Conservation (phyloP, 2,329 filamentous ascomycete species). For the Ceratocystis cubensis region DNA sequence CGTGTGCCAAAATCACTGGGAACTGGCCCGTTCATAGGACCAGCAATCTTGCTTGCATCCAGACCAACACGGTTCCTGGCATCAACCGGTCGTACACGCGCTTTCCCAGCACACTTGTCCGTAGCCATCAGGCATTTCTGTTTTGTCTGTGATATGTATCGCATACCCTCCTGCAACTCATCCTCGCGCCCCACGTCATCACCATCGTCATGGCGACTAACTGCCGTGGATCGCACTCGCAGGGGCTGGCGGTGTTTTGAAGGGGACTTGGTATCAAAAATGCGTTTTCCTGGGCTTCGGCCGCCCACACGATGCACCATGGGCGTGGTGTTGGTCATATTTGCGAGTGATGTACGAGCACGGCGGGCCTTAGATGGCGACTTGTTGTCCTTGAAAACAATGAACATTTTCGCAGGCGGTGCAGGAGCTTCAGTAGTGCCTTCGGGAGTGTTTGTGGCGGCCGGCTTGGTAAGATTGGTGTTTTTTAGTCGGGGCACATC, state of each 20-base stretch:
- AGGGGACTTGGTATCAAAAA: conserved; percentile 15
- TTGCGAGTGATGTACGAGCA: background rate
- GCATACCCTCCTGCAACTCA: conserved; percentile 65
- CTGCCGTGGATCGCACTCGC: background rate
- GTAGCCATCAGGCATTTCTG: conserved; percentile 46
- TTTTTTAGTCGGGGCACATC: background rate
- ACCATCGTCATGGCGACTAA: conserved; percentile 31
- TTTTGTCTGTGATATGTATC: conserved; percentile 78
- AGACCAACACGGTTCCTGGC: background rate
- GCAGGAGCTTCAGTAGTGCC: conserved; percentile 40
- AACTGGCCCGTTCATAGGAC: conserved; percentile 16
- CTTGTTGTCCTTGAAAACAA: conserved; percentile 66
- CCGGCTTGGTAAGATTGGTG: background rate
- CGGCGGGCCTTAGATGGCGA: conserved; percentile 29
- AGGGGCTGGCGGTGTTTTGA: conserved; percentile 18
- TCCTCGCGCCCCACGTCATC: conserved; percentile 51
- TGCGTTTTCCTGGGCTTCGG: conserved; percentile 12
- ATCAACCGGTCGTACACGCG: background rate
- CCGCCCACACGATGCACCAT: conserved; percentile 2
- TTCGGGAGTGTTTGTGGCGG: conserved; percentile 22
- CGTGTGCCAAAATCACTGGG: background rate
- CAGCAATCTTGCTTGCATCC: background rate
- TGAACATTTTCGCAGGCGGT: conserved; percentile 73
- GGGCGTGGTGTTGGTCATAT: conserved; percentile 13
- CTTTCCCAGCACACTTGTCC: conserved; percentile 12